These are phyloP conservation scores for Melaleuca alternifolia DNA, from an alignment of 345 rosid species.

Conservation along the genomic window DNA sequence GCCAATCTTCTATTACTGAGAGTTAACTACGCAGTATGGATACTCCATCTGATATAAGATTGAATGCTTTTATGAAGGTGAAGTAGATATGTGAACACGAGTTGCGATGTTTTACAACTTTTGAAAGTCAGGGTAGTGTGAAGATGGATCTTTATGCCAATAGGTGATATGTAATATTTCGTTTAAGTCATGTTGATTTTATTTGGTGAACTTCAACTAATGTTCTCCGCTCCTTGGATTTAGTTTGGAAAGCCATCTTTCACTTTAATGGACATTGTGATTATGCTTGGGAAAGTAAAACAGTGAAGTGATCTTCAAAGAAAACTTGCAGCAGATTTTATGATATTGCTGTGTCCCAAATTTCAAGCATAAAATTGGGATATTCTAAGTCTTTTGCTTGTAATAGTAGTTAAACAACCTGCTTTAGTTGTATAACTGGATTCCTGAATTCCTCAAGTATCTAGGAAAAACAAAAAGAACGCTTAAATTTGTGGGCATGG, in stretches of 20 bases:
- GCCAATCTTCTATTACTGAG: neutral
- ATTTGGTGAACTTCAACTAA: no score
- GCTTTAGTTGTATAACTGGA: neutral
- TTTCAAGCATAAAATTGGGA: no score
- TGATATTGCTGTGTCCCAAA: no score
- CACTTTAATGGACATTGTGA: neutral
- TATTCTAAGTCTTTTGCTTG: neutral
- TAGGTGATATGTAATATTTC: neutral
- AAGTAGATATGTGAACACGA: neutral
- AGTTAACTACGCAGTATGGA: accelerated
- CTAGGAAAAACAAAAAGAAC: neutral
- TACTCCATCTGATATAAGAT: neutral
- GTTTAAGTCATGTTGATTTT: no score
- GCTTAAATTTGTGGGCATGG: neutral
- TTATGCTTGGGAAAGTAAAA: neutral
- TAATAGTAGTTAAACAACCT: neutral
- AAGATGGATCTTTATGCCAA: neutral
- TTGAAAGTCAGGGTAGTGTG: neutral
- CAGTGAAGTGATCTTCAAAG: neutral
- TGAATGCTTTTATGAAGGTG: neutral
- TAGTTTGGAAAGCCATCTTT: no score
- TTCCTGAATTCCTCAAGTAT: neutral
- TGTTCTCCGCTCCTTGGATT: no score
- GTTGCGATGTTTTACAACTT: neutral
- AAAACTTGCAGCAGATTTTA: neutral